phyloP scores from a whole-genome alignment of 371 early-diverging fungal species.

The Mortierella sp. region DNA sequence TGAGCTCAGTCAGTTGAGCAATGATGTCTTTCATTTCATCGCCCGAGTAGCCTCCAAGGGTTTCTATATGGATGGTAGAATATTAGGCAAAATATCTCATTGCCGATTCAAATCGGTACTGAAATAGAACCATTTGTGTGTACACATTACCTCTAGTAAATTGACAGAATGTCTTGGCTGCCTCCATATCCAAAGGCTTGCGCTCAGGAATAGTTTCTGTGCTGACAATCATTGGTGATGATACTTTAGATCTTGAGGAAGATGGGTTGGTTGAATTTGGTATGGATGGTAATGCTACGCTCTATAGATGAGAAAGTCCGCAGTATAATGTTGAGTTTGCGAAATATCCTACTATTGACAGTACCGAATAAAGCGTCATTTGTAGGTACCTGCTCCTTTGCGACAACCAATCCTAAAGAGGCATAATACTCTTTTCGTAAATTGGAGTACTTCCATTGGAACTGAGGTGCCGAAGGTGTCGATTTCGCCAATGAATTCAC shows the following conservation, averaged over 20 bases:
- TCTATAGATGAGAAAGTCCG: background rate
- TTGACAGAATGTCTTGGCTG: slow-evolving; percentile 37
- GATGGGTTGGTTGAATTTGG: slow-evolving; percentile 9
- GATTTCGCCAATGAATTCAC: background rate
- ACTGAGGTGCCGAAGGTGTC: slow-evolving; percentile 42
- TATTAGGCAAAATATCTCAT: background rate
- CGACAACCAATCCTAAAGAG: slow-evolving; percentile 44
- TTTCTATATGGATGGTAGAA: slow-evolving; percentile 55
- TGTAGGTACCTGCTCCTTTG: slow-evolving; percentile 30
- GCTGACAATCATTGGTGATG: slow-evolving; percentile 43
- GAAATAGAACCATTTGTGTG: background rate
- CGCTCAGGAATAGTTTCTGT: slow-evolving; percentile 31
- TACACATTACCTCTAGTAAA: slow-evolving; percentile 28
- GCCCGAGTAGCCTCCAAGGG: slow-evolving; percentile 69
- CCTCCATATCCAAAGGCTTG: slow-evolving; percentile 39
- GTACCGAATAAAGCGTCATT: background rate
- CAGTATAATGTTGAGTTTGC: background rate
- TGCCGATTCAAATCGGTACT: background rate
- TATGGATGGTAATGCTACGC: slow-evolving; percentile 22
- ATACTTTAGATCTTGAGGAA: slow-evolving; percentile 24
- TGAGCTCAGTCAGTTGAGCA: slow-evolving; percentile 63
- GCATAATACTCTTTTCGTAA: slow-evolving; percentile 57
- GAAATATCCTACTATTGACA: background rate
- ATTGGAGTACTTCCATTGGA: slow-evolving; percentile 58
- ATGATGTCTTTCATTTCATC: slow-evolving; percentile 71